Base-by-base conservation (phyloP, 192 early-diverging fungal genomes). In the Oehlia diaphana region DNA sequence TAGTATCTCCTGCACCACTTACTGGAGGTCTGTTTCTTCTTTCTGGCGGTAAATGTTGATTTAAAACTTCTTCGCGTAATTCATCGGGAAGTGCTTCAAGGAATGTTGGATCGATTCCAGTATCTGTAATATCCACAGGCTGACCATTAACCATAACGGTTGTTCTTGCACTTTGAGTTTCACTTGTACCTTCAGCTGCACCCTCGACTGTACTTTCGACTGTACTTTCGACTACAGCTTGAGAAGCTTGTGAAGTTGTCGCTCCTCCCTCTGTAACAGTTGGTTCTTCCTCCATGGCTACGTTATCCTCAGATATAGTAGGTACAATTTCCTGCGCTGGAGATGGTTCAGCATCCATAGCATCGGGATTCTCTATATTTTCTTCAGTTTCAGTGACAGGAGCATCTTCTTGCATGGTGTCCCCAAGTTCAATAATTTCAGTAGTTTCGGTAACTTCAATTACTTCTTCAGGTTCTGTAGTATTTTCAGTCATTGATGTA, bases 1-100 rank as follows among this genome's bases (percentile, higher is more conserved):
- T 93, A 28, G 85, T 84, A 10, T 85, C 82, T 1, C 85, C 79
- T 26, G 83, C 66, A 5, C 83, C 83, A 6, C 80, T 75, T 23
- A 81, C 72, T 1, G 84, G 31, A 16, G 80, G 71, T 23, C 85
- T 79, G 12, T 76, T 49, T 64, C 79, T 79, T 72, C 82, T 81
- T n/a, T 71, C 81, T 35, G 83, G 84, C 28, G 85, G 86, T 58
- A 86, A 50, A 75, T 98, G 96, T 72, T 95, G 91, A 78, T 92
- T 93, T 49, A 98, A 87, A 9, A 98, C 96, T 84, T 99, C 98
- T 79, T 91, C 89, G 62, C 96, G 93, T 81, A 99, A 83, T 66
- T 98, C 96, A 37, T 97, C 97, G 0, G 98, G 98, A 35, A 99
- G 85, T 2, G 98, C 98, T 79, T 94, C 91, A 73, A 99, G 86